phyloP scores from a whole-genome alignment of 78 protist species.

The Cyanophora paradoxa region DNA sequence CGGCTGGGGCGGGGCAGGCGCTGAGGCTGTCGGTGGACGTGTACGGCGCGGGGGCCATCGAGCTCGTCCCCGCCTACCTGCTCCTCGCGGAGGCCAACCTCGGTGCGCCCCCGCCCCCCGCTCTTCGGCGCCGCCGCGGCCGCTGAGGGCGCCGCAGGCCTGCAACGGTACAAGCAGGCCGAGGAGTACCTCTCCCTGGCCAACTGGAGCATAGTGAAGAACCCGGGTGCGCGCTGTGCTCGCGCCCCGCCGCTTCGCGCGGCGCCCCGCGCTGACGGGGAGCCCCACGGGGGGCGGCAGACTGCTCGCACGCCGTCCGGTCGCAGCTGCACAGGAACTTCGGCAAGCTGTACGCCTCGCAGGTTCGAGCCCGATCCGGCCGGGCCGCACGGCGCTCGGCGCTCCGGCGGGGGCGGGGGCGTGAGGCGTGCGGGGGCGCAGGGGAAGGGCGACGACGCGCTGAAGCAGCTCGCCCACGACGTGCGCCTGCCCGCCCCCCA shows the following conservation, averaged over 20 bases:
- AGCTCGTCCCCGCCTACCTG: conserved; percentile 25
- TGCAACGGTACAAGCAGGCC: conserved; percentile 12
- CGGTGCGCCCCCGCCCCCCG: background rate
- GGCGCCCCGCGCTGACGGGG: no score
- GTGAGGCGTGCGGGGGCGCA: background rate
- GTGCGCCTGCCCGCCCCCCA: no score
- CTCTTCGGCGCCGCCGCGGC: background rate
- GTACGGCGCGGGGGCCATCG: conserved; percentile 24
- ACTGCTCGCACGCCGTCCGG: background rate
- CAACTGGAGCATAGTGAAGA: conserved; percentile 25
- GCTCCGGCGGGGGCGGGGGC: no score
- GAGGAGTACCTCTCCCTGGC: conserved; percentile 39
- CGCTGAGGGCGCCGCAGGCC: background rate
- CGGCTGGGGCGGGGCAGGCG: no score
- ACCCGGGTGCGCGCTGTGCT: no score
- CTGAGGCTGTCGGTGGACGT: conserved; percentile 2
- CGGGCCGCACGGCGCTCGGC: no score
- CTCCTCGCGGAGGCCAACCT: conserved; percentile 32
- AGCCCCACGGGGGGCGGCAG: no score
- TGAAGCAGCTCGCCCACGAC: conserved; percentile 36
- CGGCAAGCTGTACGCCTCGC: conserved; percentile 36
- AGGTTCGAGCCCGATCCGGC: background rate
- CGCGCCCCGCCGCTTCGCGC: no score
- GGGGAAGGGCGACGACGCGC: conserved; percentile 24
- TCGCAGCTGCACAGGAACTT: conserved; percentile 39